Percentiles rank a stretch among this genome's conserved stretches.
Evolutionary conservation across 371 early-diverging fungal genomes (phyloP).

Genomic region (Rhizopus sp.): DNA sequence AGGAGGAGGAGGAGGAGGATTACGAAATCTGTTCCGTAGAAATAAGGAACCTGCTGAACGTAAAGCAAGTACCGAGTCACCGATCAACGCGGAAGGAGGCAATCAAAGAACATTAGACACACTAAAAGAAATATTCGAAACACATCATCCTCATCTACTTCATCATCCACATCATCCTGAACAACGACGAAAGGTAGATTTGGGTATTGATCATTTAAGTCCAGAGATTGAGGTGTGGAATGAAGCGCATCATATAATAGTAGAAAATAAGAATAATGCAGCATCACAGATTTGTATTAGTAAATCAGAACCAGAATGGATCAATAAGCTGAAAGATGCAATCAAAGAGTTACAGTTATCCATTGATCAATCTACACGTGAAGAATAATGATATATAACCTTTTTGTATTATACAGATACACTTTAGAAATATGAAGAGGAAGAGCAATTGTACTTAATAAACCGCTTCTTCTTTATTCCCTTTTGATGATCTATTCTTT

Average conservation of each 20-base stretch:
- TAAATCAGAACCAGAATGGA: constrained; percentile 37
- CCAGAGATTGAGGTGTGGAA: constrained; percentile 49
- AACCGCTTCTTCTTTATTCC: too few species aligned
- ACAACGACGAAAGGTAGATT: constrained; percentile 1
- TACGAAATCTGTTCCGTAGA: constrained; percentile 38
- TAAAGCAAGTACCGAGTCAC: not conserved
- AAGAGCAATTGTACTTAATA: too few species aligned
- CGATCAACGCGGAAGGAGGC: too few species aligned
- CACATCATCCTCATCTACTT: too few species aligned
- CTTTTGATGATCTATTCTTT: too few species aligned
- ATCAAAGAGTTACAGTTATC: constrained; percentile 21
- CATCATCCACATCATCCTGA: constrained; percentile 6
- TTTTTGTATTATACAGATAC: not conserved
- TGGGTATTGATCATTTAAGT: constrained; percentile 7
- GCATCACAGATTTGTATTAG: constrained; percentile 26
- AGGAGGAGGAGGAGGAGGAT: constrained; percentile 12
- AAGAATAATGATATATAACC: not conserved
- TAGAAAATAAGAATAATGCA: constrained; percentile 34
- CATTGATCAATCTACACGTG: constrained; percentile 2
- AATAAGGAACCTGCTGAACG: constrained; percentile 14
- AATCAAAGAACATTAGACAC: not conserved
- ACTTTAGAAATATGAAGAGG: too few species aligned
- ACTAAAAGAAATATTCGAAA: constrained; percentile 6
- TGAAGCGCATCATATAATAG: constrained; percentile 30
- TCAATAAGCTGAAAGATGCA: constrained; percentile 19